phyloP scores from a whole-genome alignment of 2,329 filamentous ascomycete genomes.

The Aureobasidium sp. region DNA sequence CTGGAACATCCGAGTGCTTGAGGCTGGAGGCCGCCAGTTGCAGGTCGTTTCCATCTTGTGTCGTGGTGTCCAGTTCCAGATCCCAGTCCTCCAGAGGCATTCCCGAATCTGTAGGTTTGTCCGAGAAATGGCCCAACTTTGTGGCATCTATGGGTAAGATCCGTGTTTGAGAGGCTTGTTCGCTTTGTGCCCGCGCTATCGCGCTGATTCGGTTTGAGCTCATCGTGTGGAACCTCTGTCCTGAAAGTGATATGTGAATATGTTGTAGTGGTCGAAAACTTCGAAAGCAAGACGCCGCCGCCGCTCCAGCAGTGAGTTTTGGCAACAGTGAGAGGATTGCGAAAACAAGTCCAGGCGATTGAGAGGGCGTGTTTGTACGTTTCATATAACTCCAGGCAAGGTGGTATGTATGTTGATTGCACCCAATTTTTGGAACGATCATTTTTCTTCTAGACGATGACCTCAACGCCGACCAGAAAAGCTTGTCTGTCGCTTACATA shows the following conservation, averaged over 20 bases:
- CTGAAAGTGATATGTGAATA: neutral
- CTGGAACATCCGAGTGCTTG: constrained; percentile 58
- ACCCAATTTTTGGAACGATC: neutral
- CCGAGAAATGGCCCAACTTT: constrained; percentile 31
- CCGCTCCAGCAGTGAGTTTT: neutral
- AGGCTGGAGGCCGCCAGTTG: constrained; percentile 58
- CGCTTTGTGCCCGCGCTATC: neutral
- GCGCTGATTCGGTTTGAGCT: neutral
- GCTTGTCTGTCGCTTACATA: constrained; percentile 3
- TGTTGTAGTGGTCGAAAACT: neutral
- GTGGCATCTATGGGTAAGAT: constrained; percentile 33
- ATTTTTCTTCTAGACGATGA: constrained; percentile 5
- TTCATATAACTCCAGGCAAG: neutral
- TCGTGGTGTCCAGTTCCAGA: constrained; percentile 24
- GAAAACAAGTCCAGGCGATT: neutral
- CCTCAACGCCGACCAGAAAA: neutral
- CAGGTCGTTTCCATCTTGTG: constrained; percentile 44
- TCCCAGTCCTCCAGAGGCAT: constrained; percentile 30
- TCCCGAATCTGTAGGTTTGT: neutral
- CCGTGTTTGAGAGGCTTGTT: constrained; percentile 19
- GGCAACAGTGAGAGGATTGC: neutral
- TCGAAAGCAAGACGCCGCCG: neutral
- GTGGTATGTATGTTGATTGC: neutral
- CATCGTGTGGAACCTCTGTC: neutral
- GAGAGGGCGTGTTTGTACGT: neutral